phyloP scores from a whole-genome alignment of 257 asterid genomes.

The Forsythia viridissima region DNA sequence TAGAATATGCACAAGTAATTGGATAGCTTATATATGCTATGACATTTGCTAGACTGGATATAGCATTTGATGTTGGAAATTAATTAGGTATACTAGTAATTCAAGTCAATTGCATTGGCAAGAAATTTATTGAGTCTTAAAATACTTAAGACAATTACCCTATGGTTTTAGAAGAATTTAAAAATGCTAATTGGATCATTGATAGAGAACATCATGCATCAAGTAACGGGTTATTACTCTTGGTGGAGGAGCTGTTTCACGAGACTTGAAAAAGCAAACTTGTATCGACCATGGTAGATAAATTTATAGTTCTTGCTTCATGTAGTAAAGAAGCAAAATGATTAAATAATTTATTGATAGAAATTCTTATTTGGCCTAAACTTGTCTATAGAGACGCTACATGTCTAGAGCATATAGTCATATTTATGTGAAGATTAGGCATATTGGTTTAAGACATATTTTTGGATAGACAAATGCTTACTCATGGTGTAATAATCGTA shows the following conservation, averaged over 20 bases:
- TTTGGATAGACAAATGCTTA: too few relatives aligned
- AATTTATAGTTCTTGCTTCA: not conserved
- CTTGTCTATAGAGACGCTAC: too few relatives aligned
- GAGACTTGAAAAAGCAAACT: not conserved
- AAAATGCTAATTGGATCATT: not conserved
- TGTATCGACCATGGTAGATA: not conserved
- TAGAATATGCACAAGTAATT: not conserved
- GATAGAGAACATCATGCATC: not conserved
- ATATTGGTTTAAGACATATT: conserved; percentile 5
- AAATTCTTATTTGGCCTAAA: too few relatives aligned
- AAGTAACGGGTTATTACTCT: not conserved
- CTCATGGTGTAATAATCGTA: too few relatives aligned
- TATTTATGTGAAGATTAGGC: not conserved
- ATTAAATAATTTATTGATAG: not conserved
- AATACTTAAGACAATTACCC: not conserved
- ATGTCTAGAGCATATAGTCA: not conserved
- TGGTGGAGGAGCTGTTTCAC: not conserved
- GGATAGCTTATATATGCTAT: too few relatives aligned
- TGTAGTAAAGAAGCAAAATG: not conserved
- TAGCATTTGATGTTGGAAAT: not conserved
- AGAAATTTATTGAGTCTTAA: not conserved
- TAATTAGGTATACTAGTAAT: not conserved
- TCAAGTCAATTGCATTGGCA: not conserved
- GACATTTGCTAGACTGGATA: too few relatives aligned
- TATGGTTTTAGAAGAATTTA: not conserved